Evolutionary conservation across 768 basidiomycete genomes (phyloP), one percentile per base, ranked within the genome.

Genomic region (Leucocoprinus leucothites): DNA sequence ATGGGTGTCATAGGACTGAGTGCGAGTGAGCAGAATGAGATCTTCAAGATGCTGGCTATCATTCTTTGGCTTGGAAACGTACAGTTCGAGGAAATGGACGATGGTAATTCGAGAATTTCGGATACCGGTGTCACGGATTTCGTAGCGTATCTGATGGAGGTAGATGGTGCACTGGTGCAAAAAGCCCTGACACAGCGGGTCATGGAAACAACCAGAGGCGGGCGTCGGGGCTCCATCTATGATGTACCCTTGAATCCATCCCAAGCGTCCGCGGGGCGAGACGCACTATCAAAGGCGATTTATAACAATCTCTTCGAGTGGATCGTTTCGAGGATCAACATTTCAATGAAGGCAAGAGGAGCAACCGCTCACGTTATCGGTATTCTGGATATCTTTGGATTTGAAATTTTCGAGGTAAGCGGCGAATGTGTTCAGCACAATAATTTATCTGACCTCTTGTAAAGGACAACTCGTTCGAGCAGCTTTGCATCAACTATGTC

Each of bases 401-500:
- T 99, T 64, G 95, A 99, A 72, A 98, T 98, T 64, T 98, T 99
- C 66, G 89, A 95, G 76, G 91, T 90, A 64, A 36, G 70, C 49
- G 35, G 53, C 7, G 42, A 16, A 7, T 42, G 11, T 44, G 50
- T 26, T 26, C 45, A 14, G 13, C 31, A 24, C 19, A 34, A 13
- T 28, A 19, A 14, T 24, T 35, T 50, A 21, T 31, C 48, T 25
- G 1, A 34, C 18, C 5, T 28, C 60, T 25, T 24, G 5, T 62
- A n/a, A 53, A 94, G 89, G 91, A 94, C 69, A 96, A 96, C 70
- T 94, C 92, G 3, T 94, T 95, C 65, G 94, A 95, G 67, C 94
- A 99, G 71, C 84, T 99, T 18, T 99, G 97, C 75, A 99, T 99
- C 80, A 99, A 99, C 77, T 99, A 99, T 64, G 97, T 98, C 75